phyloP scores from a whole-genome alignment of 176 grass and related monocot species.

The Musa itinerans region DNA sequence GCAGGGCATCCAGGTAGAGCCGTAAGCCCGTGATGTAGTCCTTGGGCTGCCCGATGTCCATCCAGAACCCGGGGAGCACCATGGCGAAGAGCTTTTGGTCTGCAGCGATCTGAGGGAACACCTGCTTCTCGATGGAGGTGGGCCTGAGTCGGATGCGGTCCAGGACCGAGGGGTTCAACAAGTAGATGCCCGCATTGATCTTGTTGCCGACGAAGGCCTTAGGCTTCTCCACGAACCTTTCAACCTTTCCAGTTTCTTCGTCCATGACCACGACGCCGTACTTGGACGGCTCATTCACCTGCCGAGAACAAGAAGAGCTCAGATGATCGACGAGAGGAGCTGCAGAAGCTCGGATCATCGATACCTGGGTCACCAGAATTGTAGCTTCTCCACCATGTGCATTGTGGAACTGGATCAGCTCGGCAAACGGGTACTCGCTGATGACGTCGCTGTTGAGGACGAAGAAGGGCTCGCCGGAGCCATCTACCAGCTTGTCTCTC shows the following conservation, averaged over 20 bases:
- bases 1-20: neutral
- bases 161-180: neutral
- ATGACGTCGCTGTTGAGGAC: conserved; percentile 3
- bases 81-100: neutral
- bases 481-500: neutral
- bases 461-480: neutral
- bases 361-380: neutral
- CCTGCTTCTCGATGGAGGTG: neutral
- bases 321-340: neutral
- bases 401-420: conserved; percentile 3
- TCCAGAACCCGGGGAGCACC: neutral
- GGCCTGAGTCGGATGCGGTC: neutral
- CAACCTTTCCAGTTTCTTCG: neutral
- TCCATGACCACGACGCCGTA: conserved; percentile 3
- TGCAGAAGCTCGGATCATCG: neutral
- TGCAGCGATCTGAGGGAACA: neutral
- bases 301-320: neutral
- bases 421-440: neutral
- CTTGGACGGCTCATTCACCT: neutral
- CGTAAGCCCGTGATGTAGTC: neutral
- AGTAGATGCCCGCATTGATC: neutral
- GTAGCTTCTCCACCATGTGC: neutral
- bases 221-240: neutral
- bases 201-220: neutral
- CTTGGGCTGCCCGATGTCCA: neutral